These are phyloP conservation scores for Mycena leptocephala DNA, from an alignment of 768 basidiomycete species.

Conservation along the genomic window DNA sequence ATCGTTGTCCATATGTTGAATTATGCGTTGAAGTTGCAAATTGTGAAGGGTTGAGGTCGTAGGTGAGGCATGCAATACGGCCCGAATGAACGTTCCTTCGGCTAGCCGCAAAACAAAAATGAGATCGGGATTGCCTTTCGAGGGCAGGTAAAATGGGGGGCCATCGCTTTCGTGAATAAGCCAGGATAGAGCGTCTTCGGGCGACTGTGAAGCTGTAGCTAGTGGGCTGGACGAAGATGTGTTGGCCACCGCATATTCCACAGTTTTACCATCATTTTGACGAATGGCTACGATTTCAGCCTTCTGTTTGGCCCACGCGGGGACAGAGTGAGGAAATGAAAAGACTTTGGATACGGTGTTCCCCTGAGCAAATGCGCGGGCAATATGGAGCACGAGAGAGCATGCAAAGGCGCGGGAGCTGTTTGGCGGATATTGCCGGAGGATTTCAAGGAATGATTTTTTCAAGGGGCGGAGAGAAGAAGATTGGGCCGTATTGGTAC, in stretches of 20 bases:
- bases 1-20: neutral
- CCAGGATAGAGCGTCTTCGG: no score
- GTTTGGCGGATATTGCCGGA: neutral
- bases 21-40: neutral
- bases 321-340: neutral
- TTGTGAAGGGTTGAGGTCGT: neutral
- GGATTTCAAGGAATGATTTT: neutral
- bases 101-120: neutral
- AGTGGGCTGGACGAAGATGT: neutral
- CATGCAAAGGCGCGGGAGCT: neutral
- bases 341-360: slow-evolving; percentile 6
- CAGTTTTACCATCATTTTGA: neutral
- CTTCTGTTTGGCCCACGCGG: slow-evolving; percentile 8
- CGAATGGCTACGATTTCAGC: slow-evolving; percentile 3
- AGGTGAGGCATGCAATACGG: neutral
- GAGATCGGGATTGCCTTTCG: neutral
- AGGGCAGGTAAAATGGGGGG: neutral
- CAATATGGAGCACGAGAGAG: neutral
- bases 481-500: neutral
- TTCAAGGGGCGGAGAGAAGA: no score
- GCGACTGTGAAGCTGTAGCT: neutral
- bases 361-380: neutral
- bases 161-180: neutral
- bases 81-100: neutral
- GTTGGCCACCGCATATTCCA: neutral